Percentiles rank a stretch among this genome's conserved stretches.
phyloP scores from a whole-genome alignment of 768 basidiomycete genomes.

The Lanmaoa pseudosensibilis region DNA sequence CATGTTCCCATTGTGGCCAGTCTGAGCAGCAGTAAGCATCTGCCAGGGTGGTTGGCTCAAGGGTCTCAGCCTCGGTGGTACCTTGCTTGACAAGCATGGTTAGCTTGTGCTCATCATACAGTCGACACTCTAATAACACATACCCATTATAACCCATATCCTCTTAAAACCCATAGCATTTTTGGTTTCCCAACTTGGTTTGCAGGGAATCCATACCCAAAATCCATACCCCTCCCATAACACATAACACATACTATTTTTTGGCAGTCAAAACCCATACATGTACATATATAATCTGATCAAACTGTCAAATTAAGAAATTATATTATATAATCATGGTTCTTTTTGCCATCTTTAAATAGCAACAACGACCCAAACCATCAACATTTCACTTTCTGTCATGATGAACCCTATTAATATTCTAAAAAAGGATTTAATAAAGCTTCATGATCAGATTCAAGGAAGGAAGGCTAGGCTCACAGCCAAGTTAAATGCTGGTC shows the following conservation, averaged over 20 bases:
- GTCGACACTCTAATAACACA: too few species aligned
- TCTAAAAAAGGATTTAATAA: constrained; percentile 19
- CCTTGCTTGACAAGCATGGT: too few species aligned
- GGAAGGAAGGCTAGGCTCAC: constrained; percentile 9
- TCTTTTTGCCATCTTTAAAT: background rate
- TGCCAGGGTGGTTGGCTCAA: too few species aligned
- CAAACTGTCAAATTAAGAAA: background rate
- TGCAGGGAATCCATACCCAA: background rate
- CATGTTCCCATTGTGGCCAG: too few species aligned
- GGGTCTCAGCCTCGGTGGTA: too few species aligned
- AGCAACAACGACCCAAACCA: background rate
- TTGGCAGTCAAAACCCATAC: constrained; percentile 10
- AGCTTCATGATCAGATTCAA: constrained; percentile 10
- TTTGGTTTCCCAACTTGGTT: too few species aligned
- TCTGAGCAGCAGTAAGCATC: too few species aligned
- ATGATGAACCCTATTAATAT: constrained; percentile 11
- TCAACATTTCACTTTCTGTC: background rate
- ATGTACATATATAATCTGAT: background rate
- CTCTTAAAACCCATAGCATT: too few species aligned
- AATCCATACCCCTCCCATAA: background rate
- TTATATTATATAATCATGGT: constrained; percentile 2
- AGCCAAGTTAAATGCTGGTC: constrained; percentile 1
- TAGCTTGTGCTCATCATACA: too few species aligned
- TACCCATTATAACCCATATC: too few species aligned
- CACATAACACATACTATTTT: constrained; percentile 9